Evolutionary conservation across 768 basidiomycete species (phyloP), one percentile per base, ranked within the genome.

Genomic region (Boletus rufocinnamomeus): DNA sequence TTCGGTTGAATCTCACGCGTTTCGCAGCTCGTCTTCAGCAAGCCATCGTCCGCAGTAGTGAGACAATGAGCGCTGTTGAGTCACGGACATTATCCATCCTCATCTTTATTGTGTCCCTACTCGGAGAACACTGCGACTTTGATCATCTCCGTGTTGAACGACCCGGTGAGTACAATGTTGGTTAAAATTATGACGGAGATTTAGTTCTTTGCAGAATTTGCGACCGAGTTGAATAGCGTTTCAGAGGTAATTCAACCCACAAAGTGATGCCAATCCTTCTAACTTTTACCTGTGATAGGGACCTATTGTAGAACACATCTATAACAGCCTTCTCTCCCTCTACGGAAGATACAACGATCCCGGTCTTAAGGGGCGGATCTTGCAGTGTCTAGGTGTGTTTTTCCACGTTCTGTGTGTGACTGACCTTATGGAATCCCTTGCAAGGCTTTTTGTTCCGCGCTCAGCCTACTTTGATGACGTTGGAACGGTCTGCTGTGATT

Each of bases 361-460:
- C 1, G 76, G 80, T 11, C 75, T 94, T 19, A 84, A 86, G 28
- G 82, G 82, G n/a, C 84, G 91, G 32, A 80, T 91, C 23, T 70
- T 97, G 54, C 90, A 93, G 64, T 96, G 94, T 68, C 76, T 98
- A 30, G 96, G 94, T 93, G 60, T 32, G 82, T 66, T 45, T 66
- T 45, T 46, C 27, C 16, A 21, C 14, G 17, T 46, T 35, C 32
- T 37, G 16, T 16, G 37, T 27, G n/a, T 50, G 30, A 43, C 38
- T 32, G 2, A 48, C 40, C 43, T 62, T 25, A 59, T 34, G n/a
- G 17, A 52, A 32, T 17, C 35, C 7, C 60, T 30, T 35, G 13
- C 47, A 46, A 93, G 94, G 96, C 13, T 97, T 91, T 72, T 75
- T 99, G 6, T 98, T 94, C 77, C 87, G 93, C 27, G 87, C 94